Percentiles rank a stretch among this genome's conserved stretches.
These are phyloP conservation scores for Phytophthora tentaculata DNA, from an alignment of 352 stramenopile genomes.

Conservation along the genomic window DNA sequence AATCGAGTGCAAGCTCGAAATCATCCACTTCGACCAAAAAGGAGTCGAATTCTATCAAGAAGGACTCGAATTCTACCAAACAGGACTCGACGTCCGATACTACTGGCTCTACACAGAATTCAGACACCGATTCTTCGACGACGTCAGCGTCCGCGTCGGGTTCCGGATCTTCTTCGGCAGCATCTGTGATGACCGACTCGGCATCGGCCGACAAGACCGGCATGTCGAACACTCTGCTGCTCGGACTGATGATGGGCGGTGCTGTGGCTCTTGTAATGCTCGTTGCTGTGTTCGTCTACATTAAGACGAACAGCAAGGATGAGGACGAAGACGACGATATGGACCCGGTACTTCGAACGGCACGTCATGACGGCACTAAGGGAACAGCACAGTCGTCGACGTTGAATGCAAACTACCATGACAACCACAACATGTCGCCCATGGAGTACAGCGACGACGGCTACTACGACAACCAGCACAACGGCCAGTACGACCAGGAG, in stretches of 20 bases:
- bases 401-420: slow-evolving; percentile 38
- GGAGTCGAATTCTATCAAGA: slow-evolving; percentile 8
- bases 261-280: slow-evolving; percentile 52
- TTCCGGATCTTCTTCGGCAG: slow-evolving; percentile 17
- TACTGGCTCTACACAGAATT: slow-evolving; percentile 13
- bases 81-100: slow-evolving; percentile 14
- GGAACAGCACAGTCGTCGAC: slow-evolving; percentile 35
- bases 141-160: slow-evolving; percentile 19
- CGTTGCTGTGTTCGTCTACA: slow-evolving; percentile 60
- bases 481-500: slow-evolving; percentile 36
- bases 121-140: slow-evolving; percentile 8
- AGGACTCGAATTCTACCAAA: slow-evolving; percentile 7
- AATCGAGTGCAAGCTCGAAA: slow-evolving; percentile 13
- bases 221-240: slow-evolving; percentile 40
- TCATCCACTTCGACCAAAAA: slow-evolving; percentile 3
- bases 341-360: slow-evolving; percentile 28
- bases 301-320: slow-evolving; percentile 40
- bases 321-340: slow-evolving; percentile 47
- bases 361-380: slow-evolving; percentile 16
- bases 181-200: slow-evolving; percentile 39
- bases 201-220: slow-evolving; percentile 22
- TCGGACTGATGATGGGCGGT: slow-evolving; percentile 55
- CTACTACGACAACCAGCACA: slow-evolving; percentile 21
- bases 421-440: slow-evolving; percentile 42
- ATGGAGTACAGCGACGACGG: slow-evolving; percentile 29